Percentiles rank a stretch among this genome's conserved stretches.
phyloP scores from a whole-genome alignment of 1,284 basidiomycete genomes.

The Apiotrichum siamense region DNA sequence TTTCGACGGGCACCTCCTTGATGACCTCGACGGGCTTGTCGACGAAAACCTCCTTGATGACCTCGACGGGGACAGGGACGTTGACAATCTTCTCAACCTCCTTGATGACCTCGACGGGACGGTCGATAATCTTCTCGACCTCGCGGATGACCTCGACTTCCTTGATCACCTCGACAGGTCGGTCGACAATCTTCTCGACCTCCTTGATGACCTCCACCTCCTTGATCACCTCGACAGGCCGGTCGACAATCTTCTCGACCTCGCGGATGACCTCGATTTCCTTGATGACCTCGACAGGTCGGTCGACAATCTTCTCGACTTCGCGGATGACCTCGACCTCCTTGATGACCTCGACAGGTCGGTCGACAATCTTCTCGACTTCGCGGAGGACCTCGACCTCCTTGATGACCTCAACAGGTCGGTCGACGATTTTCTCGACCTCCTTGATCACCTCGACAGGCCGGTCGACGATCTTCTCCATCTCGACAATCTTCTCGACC shows the following conservation, averaged over 20 bases:
- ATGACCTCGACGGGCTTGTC: conserved; percentile 39
- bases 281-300: conserved; percentile 24
- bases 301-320: conserved; percentile 44
- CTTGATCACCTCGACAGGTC: conserved; percentile 29
- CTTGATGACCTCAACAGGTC: conserved; percentile 32
- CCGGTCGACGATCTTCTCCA: conserved; percentile 20
- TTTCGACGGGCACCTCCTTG: conserved; percentile 41
- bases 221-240: conserved; percentile 44
- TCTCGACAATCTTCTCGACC: conserved; percentile 27
- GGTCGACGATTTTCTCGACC: conserved; percentile 28
- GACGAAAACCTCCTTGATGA: conserved; percentile 33
- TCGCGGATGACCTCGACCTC: conserved; percentile 26
- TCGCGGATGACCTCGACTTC: conserved; percentile 36
- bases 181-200: conserved; percentile 27
- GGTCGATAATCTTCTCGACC: conserved; percentile 28
- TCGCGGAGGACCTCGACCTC: conserved; percentile 29
- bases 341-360: conserved; percentile 35
- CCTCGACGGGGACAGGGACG: no score
- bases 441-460: conserved; percentile 33
- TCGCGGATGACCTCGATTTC: conserved; percentile 23
- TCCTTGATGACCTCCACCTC: conserved; percentile 23
- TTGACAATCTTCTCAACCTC: no score
- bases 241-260: conserved; percentile 26
- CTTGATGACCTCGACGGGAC: conserved; percentile 32
- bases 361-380: no score